Percentiles rank a stretch among this genome's conserved stretches.
Conservation (phyloP, 1,284 basidiomycete species). For the Gymnopus androsaceus region DNA sequence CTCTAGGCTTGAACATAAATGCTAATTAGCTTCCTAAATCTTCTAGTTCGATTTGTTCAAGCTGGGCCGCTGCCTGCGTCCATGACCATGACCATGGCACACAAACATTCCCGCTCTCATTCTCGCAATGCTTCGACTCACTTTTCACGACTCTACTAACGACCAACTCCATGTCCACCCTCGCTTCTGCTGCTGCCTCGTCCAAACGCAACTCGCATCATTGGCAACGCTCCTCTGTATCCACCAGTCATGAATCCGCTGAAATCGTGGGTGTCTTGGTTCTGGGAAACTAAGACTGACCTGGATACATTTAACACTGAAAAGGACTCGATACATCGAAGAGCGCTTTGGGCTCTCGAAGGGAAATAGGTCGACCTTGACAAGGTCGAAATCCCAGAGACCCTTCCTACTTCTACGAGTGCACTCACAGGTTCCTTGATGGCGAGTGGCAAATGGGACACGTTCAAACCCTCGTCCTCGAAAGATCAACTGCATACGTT, state of each 20-base stretch:
- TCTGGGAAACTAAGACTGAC: conserved; percentile 40
- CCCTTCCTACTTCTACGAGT: conserved; percentile 67
- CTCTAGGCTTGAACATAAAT: conserved; percentile 10
- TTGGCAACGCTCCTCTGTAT: conserved; percentile 79
- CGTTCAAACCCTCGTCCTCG: conserved; percentile 67
- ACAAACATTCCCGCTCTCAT: conserved; percentile 66
- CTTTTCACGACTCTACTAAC: conserved; percentile 30
- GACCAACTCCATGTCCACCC: conserved; percentile 29
- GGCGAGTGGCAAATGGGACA: conserved; percentile 72
- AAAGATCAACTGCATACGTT: conserved; percentile 78
- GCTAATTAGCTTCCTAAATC: conserved; percentile 3
- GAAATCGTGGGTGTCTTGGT: conserved; percentile 81
- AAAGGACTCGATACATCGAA: conserved; percentile 74
- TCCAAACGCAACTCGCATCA: conserved; percentile 76
- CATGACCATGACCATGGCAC: conserved; percentile 31
- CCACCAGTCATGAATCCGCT: conserved; percentile 78
- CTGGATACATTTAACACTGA: conserved; percentile 74
- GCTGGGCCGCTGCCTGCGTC: conserved; percentile 40
- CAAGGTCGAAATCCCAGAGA: conserved; percentile 77
- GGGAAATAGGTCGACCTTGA: conserved; percentile 64
- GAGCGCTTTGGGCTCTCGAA: conserved; percentile 78
- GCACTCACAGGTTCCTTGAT: conserved; percentile 31
- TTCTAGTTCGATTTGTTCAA: conserved; percentile 67
- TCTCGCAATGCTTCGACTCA: conserved; percentile 64
- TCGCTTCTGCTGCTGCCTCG: conserved; percentile 26